Evolutionary conservation across 1,284 basidiomycete species (phyloP), one percentile per base, ranked within the genome.

Genomic region (Somion occarium): DNA sequence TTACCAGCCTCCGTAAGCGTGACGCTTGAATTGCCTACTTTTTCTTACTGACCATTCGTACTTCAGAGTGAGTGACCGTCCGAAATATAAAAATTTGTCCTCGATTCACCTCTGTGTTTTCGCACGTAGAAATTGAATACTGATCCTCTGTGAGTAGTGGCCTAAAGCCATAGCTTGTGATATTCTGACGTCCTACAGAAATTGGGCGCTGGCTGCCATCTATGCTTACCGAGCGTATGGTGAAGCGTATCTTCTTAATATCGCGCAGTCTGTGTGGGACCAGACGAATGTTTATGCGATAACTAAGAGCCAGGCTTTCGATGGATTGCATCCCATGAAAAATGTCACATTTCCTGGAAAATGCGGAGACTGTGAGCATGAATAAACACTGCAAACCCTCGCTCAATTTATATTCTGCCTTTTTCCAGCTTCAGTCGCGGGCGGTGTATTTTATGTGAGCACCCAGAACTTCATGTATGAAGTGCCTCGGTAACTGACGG

Each of bases 171-270:
- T n/a, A 37, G 13, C 25, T 7, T 44, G 12, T 4, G 22, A 5
- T 46, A 19, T 27, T 3, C 19, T 37, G n/a, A 7, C 19, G 22
- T 37, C 3, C 37, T 2, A 24, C n/a, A 53, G 52, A 5, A 49
- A 39, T 27, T 53, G 48, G 52, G 52, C 39, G 12, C 38, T 45
- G 18, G 38, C 48, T 5, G 46, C 38, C 15, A 46, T 50, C 22
- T 53, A 56, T 27, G 52, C 54, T 3, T 46, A 56, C 43, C 52
- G 52, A 18, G 51, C 52, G 19, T 56, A 53, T 37, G 18, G 34
- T 13, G 27, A 51, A 25, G 18, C 50, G 25, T 39, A 44, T 19
- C 48, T 56, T 25, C 46, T 56, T 19, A 25, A 25, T 15, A 44
- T 53, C 18, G 51, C 51, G 24, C 46, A 12, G 11, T 34, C 43